Conservation (phyloP, 1,284 basidiomycete genomes). For the Microbotryum violaceum region DNA sequence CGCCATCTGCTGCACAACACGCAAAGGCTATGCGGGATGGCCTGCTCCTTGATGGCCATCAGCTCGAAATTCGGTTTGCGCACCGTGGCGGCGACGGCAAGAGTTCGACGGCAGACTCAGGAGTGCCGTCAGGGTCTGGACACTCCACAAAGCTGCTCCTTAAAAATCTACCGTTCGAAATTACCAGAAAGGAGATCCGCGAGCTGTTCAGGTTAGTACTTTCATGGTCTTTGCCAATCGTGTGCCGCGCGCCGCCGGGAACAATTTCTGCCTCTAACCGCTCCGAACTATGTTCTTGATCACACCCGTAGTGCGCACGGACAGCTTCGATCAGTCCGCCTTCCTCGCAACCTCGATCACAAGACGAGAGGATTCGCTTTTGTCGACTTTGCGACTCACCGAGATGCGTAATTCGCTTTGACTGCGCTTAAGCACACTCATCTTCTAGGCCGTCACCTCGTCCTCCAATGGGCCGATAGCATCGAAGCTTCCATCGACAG, state of each 20-base stretch:
- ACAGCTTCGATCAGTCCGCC: conserved; percentile 78
- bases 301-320: conserved; percentile 63
- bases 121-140: conserved; percentile 47
- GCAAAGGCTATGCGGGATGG: conserved; percentile 56
- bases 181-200: conserved; percentile 82
- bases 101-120: conserved; percentile 27
- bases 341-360: conserved; percentile 79
- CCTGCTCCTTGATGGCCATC: conserved; percentile 79
- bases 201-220: conserved; percentile 69
- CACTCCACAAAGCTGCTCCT: conserved; percentile 74
- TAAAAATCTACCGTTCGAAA: conserved; percentile 97
- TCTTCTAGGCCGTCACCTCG: conserved; percentile 87
- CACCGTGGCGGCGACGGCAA: conserved; percentile 57
- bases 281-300: background rate
- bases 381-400: conserved; percentile 78
- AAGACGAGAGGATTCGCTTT: conserved; percentile 90
- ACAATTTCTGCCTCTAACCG: conserved; percentile 1
- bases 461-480: conserved; percentile 79
- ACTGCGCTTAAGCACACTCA: conserved; percentile 83
- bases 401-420: conserved; percentile 80
- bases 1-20: conserved; percentile 60
- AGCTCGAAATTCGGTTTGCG: conserved; percentile 75
- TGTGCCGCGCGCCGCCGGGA: conserved; percentile 4
- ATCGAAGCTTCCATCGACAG: too few species aligned
- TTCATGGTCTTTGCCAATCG: conserved; percentile 17